phyloP scores from a whole-genome alignment of 2,329 filamentous ascomycete species.

The Furcasterigmium sp. region DNA sequence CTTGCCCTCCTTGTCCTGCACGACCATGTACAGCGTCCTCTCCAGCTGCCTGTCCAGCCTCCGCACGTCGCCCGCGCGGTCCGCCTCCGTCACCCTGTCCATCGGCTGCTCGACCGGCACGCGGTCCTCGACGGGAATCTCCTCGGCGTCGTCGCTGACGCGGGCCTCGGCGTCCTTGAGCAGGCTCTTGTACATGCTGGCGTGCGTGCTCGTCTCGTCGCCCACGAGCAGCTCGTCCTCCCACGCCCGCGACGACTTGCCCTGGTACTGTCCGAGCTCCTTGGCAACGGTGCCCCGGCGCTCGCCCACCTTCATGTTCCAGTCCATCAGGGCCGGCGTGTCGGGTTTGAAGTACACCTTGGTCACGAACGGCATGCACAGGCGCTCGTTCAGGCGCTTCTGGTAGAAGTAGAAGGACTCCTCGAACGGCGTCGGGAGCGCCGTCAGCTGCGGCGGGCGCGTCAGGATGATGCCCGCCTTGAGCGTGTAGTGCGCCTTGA shows the following conservation, averaged over 20 bases:
- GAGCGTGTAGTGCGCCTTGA: constrained; percentile 36
- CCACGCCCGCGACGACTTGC: constrained; percentile 67
- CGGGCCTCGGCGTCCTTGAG: constrained; percentile 69
- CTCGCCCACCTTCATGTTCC: constrained; percentile 78
- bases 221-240: constrained; percentile 85
- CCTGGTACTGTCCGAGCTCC: constrained; percentile 81
- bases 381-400: constrained; percentile 89
- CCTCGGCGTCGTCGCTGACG: constrained; percentile 55
- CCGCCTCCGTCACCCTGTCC: constrained; percentile 71
- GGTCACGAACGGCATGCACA: constrained; percentile 79
- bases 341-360: constrained; percentile 94
- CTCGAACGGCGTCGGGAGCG: constrained; percentile 80
- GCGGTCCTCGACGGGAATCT: constrained; percentile 51
- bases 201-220: constrained; percentile 59
- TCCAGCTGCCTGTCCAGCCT: constrained; percentile 77
- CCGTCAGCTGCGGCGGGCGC: constrained; percentile 81
- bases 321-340: constrained; percentile 79
- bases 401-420: constrained; percentile 95
- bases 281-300: constrained; percentile 69
- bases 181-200: constrained; percentile 61
- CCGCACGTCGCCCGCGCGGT: constrained; percentile 65
- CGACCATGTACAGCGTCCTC: constrained; percentile 81
- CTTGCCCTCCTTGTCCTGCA: constrained; percentile 62
- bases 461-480: constrained; percentile 74
- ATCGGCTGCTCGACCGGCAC: constrained; percentile 66